Evolutionary conservation across 2,329 filamentous ascomycete genomes (phyloP).

Genomic region (Neofusicoccum laricinum): DNA sequence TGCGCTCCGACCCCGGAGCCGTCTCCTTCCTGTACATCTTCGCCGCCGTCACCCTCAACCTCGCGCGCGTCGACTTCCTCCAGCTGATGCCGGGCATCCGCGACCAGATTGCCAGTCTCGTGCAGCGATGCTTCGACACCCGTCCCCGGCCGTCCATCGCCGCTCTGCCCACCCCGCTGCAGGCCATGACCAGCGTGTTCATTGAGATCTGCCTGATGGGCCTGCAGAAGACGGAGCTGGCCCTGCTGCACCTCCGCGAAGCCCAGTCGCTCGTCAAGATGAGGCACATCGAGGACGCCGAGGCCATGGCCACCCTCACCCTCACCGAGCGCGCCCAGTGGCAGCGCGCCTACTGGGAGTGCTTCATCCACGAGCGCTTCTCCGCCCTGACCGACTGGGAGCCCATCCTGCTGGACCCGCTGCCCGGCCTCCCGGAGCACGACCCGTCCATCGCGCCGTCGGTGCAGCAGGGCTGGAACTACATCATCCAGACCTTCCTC

Average conservation of each 20-base stretch:
- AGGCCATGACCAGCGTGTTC: conserved; percentile 72
- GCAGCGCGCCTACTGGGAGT: conserved; percentile 55
- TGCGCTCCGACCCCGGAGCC: conserved; percentile 36
- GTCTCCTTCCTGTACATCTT: conserved; percentile 36
- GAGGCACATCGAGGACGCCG: conserved; percentile 40
- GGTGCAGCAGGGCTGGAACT: conserved; percentile 43
- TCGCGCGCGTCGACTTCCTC: conserved; percentile 15
- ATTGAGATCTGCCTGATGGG: conserved; percentile 71
- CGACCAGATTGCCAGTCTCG: background rate
- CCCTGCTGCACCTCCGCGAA: conserved; percentile 77
- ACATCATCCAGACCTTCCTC: conserved; percentile 45
- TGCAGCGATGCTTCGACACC: conserved; percentile 18
- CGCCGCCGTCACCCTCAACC: conserved; percentile 31
- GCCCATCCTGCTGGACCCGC: conserved; percentile 39
- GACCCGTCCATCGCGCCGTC: conserved; percentile 39
- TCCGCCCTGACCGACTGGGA: conserved; percentile 52
- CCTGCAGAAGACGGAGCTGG: conserved; percentile 69
- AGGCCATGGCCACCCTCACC: conserved; percentile 30
- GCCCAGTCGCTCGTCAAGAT: conserved; percentile 61
- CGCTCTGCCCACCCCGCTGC: conserved; percentile 23
- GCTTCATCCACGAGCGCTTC: conserved; percentile 57
- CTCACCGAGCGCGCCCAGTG: conserved; percentile 40
- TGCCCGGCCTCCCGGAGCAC: conserved; percentile 38
- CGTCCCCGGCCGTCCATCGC: conserved; percentile 23
- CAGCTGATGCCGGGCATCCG: conserved; percentile 21